A percentile compares a stretch with the other conserved stretches of the same genome.
These are phyloP conservation scores for Phytophthora agathidicida DNA, from an alignment of 352 stramenopile species.

Conservation along the genomic window DNA sequence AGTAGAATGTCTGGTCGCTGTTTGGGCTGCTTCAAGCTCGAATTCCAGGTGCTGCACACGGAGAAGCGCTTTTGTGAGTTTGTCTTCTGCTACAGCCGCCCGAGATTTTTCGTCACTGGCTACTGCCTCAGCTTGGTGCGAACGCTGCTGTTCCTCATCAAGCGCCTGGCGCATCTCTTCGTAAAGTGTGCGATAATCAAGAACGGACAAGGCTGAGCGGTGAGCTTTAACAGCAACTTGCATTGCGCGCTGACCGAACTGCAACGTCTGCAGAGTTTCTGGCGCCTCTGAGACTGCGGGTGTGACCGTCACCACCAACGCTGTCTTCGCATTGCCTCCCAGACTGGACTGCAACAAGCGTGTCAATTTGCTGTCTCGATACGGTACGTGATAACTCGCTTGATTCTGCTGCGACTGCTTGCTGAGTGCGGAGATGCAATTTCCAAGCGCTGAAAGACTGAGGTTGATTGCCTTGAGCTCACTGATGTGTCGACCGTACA, in stretches of 20 bases:
- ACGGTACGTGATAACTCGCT: conserved; percentile 61
- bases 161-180: conserved; percentile 60
- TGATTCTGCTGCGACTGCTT: conserved; percentile 43
- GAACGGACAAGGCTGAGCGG: conserved; percentile 62
- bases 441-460: conserved; percentile 73
- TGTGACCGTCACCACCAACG: conserved; percentile 68
- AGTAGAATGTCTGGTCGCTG: conserved; percentile 7
- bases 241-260: conserved; percentile 82
- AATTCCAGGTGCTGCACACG: conserved; percentile 73
- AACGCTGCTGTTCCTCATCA: conserved; percentile 45
- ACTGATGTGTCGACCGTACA: conserved; percentile 61
- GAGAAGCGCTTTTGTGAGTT: conserved; percentile 60
- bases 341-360: conserved; percentile 71
- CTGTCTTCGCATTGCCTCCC: conserved; percentile 76
- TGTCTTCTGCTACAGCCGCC: conserved; percentile 36
- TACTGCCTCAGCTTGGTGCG: conserved; percentile 20
- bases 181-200: conserved; percentile 75
- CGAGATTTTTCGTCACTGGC: conserved; percentile 28
- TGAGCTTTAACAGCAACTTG: conserved; percentile 66
- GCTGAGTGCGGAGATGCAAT: conserved; percentile 76
- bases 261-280: conserved; percentile 71
- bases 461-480: conserved; percentile 81
- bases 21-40: conserved; percentile 52
- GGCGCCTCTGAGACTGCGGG: conserved; percentile 47
- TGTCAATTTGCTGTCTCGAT: conserved; percentile 79